Conservation (phyloP, 495 filamentous ascomycete species). For the Cudoniella acicularis region DNA sequence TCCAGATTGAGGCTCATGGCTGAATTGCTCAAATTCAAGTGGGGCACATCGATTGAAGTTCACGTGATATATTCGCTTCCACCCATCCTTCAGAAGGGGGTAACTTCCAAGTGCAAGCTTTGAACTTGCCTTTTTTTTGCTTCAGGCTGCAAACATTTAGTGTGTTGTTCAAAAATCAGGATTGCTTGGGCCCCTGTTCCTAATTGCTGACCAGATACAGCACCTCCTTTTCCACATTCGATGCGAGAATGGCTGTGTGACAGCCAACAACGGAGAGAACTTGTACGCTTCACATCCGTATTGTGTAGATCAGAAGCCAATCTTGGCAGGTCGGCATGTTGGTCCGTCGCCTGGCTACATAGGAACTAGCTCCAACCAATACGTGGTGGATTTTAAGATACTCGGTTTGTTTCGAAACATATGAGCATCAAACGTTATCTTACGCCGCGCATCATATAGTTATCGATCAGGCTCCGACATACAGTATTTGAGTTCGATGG, state of each 20-base stretch:
- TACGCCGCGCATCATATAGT: not conserved
- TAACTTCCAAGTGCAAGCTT: too few species aligned
- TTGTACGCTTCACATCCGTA: not conserved
- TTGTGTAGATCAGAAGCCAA: not conserved
- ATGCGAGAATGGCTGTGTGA: too few species aligned
- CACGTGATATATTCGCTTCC: not conserved
- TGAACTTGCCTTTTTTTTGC: too few species aligned
- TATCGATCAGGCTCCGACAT: not conserved
- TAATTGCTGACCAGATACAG: too few species aligned
- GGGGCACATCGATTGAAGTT: not conserved
- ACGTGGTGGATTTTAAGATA: not conserved
- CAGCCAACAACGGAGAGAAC: not conserved
- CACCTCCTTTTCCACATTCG: too few species aligned
- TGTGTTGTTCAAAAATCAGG: too few species aligned
- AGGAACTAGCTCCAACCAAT: not conserved
- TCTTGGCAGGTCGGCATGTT: not conserved
- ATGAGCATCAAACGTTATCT: not conserved
- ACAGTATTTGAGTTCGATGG: not conserved
- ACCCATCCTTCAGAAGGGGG: not conserved
- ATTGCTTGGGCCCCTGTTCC: too few species aligned
- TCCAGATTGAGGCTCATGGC: not conserved
- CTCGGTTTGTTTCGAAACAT: not conserved
- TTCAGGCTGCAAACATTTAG: too few species aligned
- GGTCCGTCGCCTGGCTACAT: not conserved
- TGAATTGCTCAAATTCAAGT: not conserved